Conservation (phyloP, 495 filamentous ascomycete genomes). For the Podospora conica region DNA sequence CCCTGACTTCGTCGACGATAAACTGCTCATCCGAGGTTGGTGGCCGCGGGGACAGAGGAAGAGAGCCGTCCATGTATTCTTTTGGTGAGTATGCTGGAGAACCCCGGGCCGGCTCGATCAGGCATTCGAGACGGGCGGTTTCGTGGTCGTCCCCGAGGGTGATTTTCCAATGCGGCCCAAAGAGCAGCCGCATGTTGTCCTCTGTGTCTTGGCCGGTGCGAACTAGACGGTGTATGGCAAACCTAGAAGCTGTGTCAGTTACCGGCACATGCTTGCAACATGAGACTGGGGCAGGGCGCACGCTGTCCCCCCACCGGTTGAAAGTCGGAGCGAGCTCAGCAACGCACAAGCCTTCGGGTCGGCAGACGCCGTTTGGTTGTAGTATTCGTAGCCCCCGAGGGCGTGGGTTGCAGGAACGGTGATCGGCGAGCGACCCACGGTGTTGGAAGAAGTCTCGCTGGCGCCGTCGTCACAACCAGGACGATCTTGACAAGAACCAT, state of each 20-base stretch:
- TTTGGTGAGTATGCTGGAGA: not conserved
- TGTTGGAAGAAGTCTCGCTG: too few relatives aligned
- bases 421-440: too few relatives aligned
- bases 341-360: slow-evolving; percentile 1
- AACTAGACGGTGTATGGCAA: not conserved
- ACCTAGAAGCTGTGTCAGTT: not conserved
- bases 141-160: not conserved
- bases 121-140: not conserved
- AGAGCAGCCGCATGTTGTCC: slow-evolving; percentile 5
- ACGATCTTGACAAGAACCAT: too few relatives aligned
- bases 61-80: not conserved
- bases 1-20: slow-evolving; percentile 2
- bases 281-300: not conserved
- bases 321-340: not conserved
- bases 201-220: slow-evolving; percentile 7
- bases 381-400: not conserved
- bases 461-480: too few relatives aligned
- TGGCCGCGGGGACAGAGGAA: not conserved
- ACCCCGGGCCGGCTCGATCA: slow-evolving; percentile 3
- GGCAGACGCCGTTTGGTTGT: not conserved
- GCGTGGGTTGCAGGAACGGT: not conserved
- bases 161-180: slow-evolving; percentile 2
- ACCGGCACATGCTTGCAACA: too few relatives aligned
- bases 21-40: slow-evolving; percentile 3
- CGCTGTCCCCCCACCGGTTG: not conserved